A percentile compares a stretch with the other conserved stretches of the same genome.
Conservation (phyloP, 1,284 basidiomycete species). For the Schizopora paradoxa region DNA sequence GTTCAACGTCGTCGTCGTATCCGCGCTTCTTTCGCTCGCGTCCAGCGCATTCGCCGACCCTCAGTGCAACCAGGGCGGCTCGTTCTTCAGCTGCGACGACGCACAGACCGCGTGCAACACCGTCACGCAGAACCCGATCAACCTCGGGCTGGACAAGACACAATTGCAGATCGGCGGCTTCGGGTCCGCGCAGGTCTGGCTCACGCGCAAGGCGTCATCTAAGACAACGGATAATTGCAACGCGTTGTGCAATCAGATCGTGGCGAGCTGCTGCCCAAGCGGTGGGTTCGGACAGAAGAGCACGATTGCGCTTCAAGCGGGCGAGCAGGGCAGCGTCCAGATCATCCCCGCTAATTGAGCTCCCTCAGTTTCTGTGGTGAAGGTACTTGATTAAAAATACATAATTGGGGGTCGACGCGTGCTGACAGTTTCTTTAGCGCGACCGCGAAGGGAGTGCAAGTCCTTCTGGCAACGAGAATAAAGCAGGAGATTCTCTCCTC, state of each 20-base stretch:
- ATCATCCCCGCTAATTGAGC: too few species aligned
- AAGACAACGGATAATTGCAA: not conserved
- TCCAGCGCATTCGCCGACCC: not conserved
- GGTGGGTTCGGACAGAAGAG: not conserved
- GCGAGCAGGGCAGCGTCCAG: not conserved
- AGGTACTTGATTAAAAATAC: too few species aligned
- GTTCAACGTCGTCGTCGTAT: not conserved
- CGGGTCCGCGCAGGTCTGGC: not conserved
- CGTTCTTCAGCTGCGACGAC: not conserved
- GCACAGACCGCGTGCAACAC: not conserved
- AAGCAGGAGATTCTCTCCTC: too few species aligned
- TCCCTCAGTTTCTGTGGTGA: too few species aligned
- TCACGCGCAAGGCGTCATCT: not conserved
- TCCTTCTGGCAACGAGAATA: too few species aligned
- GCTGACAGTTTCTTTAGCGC: too few species aligned
- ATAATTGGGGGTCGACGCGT: too few species aligned
- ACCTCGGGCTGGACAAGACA: not conserved
- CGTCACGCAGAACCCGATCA: not conserved
- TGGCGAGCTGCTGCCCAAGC: not conserved
- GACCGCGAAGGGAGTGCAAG: too few species aligned
- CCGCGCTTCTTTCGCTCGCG: not conserved
- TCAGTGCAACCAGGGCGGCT: not conserved
- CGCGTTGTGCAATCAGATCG: not conserved
- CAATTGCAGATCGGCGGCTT: not conserved
- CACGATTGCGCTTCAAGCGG: not conserved